Conservation (phyloP, 208 protist species). For the Leishmania gerbilli region DNA sequence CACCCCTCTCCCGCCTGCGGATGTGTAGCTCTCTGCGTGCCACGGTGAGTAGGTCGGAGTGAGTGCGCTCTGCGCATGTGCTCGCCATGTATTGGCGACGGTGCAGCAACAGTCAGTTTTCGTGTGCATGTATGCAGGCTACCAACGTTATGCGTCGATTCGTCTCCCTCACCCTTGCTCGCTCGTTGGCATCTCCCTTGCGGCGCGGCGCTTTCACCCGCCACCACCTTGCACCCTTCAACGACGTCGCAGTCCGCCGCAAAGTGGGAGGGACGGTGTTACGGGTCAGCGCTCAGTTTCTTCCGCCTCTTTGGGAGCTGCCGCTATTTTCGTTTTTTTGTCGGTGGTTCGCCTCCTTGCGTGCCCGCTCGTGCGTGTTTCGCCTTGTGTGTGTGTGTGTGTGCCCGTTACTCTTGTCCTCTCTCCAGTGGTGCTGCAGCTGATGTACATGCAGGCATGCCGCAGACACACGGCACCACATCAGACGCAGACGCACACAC, state of each 20-base stretch:
- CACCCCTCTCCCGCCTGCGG: not conserved
- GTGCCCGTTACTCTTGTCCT: not conserved
- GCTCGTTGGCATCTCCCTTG: not conserved
- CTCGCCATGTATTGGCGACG: not conserved
- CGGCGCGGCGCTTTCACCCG: not conserved
- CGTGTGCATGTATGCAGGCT: not conserved
- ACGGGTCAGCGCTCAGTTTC: not conserved
- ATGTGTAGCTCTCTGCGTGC: not conserved
- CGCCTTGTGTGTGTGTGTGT: not conserved
- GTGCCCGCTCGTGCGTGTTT: too few relatives aligned
- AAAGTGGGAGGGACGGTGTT: constrained; percentile 3
- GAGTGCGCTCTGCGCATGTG: not conserved
- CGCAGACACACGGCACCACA: not conserved
- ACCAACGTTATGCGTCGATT: not conserved
- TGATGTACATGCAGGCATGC: not conserved
- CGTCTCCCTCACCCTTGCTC: not conserved
- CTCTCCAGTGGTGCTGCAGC: not conserved
- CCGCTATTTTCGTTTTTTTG: not conserved
- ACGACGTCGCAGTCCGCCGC: not conserved
- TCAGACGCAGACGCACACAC: not conserved
- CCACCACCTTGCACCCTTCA: not conserved
- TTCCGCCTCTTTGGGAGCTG: not conserved
- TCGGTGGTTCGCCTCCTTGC: not conserved
- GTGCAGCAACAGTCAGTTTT: not conserved
- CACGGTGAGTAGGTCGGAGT: not conserved